Evolutionary conservation across 2,329 filamentous ascomycete genomes (phyloP), one percentile per base, ranked within the genome.

Genomic region (Arthrinium puccinioides): DNA sequence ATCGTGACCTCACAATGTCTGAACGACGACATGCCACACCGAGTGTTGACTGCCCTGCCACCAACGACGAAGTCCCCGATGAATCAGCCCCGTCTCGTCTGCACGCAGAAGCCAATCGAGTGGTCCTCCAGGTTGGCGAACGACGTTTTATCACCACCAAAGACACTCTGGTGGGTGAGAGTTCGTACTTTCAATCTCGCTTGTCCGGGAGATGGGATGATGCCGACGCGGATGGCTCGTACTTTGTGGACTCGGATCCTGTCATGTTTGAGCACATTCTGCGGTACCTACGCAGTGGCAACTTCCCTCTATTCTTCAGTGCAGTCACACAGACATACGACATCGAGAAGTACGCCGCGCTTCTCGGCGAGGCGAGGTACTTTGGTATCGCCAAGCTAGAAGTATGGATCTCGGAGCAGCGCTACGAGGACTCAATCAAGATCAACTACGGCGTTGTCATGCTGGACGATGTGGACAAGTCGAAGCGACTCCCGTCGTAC

Each of bases 201-300:
- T 37, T 61, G 5, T 52, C 52, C 1, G 42, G 38, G 1, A 33
- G 46, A 7, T 54, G 49, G 46, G 25, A 43, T 24, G 43, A 53
- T 11, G 35, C 30, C 19, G 42, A 52, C 30, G 23, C 37, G 6
- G 54, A 63, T 16, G 57, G 55, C 0, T 51, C 53, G 0, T 58
- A 58, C 44, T 66, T 65, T 45, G 37, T 68, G 15, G 62, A 67
- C 38, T 47, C 57, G 0, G 58, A 66, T 29, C 47, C 55, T 0
- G 41, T 48, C 0, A 20, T 60, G 3, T 67, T 67, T 40, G 38
- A 50, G 10, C 49, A 64, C 34, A 46, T 64, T 38, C 48, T 64
- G 4, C 43, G 45, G 1, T 63, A 55, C 39, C 49, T 63, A 10
- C 56, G 61, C 2, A 51, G 45, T 5, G 49, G 52, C 3, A 46